These are phyloP conservation scores for Phyllosticta ampelicida DNA, from an alignment of 2,329 filamentous ascomycete genomes.

Conservation along the genomic window DNA sequence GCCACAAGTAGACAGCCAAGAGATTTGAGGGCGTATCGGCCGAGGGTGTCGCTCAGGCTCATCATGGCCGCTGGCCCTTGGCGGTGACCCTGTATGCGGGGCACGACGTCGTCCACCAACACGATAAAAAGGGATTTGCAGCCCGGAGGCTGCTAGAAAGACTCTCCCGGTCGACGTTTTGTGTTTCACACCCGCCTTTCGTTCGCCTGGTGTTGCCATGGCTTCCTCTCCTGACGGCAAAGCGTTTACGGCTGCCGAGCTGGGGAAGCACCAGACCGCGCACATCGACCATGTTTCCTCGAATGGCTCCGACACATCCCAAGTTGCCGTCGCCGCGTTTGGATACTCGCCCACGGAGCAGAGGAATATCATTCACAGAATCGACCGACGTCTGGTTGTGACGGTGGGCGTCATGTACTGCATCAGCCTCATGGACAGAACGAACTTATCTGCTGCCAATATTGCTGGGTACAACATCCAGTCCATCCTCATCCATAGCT, in stretches of 20 bases:
- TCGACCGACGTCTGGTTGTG: constrained; percentile 49
- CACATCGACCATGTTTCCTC: constrained; percentile 6
- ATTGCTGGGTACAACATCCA: constrained; percentile 49
- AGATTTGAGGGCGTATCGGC: background rate
- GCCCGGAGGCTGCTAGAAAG: background rate
- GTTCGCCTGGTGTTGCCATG: background rate
- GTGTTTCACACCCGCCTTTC: background rate
- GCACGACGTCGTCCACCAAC: background rate
- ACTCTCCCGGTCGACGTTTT: background rate
- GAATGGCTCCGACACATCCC: background rate
- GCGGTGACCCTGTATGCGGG: background rate
- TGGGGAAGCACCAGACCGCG: constrained; percentile 5
- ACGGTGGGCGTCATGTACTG: constrained; percentile 55
- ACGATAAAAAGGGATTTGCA: background rate
- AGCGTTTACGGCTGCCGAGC: background rate
- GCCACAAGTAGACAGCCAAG: background rate
- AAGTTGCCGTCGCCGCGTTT: background rate
- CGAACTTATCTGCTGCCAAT: constrained; percentile 61
- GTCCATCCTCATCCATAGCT: background rate
- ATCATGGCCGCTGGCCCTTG: background rate
- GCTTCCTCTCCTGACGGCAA: background rate
- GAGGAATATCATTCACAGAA: constrained; percentile 53
- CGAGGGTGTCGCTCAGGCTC: background rate
- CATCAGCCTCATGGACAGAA: constrained; percentile 67
- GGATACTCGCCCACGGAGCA: constrained; percentile 50